These are phyloP conservation scores for Grigorovia yakushimaensis DNA, from an alignment of 805 yeast species.

Conservation along the genomic window DNA sequence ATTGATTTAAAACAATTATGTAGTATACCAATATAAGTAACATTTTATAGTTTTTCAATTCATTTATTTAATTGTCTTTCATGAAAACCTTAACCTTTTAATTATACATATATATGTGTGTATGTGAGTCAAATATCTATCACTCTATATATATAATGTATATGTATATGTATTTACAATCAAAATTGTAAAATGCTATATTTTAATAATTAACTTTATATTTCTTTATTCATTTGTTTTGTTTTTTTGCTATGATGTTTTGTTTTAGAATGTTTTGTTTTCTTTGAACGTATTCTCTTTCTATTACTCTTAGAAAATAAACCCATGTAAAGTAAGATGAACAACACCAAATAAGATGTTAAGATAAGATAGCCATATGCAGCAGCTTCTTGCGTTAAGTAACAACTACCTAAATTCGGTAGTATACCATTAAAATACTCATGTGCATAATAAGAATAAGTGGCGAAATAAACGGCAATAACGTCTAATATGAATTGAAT, in stretches of 20 bases:
- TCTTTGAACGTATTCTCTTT: conserved; percentile 7
- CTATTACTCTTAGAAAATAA: conserved; percentile 46
- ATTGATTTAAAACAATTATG: conserved; percentile 1
- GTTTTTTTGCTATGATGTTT: neutral
- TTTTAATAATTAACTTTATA: no score
- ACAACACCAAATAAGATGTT: conserved; percentile 78
- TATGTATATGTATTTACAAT: neutral
- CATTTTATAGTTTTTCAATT: no score
- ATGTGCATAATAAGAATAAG: conserved; percentile 73
- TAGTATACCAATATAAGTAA: neutral
- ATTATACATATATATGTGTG: neutral
- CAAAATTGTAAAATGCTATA: neutral
- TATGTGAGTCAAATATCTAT: no score
- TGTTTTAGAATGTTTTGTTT: conserved; percentile 1
- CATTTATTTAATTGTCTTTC: neutral
- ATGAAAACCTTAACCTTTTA: neutral
- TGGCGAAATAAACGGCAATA: conserved; percentile 67
- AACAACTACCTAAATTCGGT: conserved; percentile 77
- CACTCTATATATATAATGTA: no score
- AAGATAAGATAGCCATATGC: conserved; percentile 79
- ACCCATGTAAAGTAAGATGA: conserved; percentile 84
- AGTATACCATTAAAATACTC: conserved; percentile 47
- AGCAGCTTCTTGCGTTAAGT: conserved; percentile 89
- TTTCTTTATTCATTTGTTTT: neutral
- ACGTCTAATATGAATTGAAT: conserved; percentile 66